Evolutionary conservation across 176 grass and related monocot genomes (phyloP).

Genomic region (Puya raimondii): DNA sequence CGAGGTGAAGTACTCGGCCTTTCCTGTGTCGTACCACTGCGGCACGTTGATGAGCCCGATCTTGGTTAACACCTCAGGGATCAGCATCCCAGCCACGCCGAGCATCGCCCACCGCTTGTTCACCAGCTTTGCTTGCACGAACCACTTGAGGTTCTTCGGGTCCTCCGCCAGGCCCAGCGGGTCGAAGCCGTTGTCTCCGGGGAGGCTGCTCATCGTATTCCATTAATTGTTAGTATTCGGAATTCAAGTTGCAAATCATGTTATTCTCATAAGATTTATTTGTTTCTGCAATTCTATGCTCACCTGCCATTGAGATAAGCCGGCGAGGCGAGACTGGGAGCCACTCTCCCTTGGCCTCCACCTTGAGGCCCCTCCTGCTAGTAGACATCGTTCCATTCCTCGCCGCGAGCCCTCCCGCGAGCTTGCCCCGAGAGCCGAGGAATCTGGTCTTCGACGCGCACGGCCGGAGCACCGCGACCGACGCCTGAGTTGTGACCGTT

Average conservation of each 20-base stretch:
- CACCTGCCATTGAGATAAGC: conserved; percentile 63
- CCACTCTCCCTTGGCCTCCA: conserved; percentile 76
- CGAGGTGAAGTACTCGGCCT: conserved; percentile 69
- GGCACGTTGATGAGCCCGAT: conserved; percentile 51
- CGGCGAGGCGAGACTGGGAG: conserved; percentile 65
- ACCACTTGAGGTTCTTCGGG: conserved; percentile 85
- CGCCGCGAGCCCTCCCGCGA: not conserved
- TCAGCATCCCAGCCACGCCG: conserved; percentile 74
- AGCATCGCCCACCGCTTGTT: conserved; percentile 92
- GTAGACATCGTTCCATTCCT: conserved; percentile 11
- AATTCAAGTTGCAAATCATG: not conserved
- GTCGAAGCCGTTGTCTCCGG: conserved; percentile 74
- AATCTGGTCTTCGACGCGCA: conserved; percentile 32
- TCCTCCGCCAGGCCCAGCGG: conserved; percentile 71
- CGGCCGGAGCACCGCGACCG: conserved; percentile 35
- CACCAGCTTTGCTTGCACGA: conserved; percentile 80
- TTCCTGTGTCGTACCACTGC: conserved; percentile 82
- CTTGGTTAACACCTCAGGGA: conserved; percentile 75
- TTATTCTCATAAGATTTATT: not conserved
- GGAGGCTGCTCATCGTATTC: conserved; percentile 24
- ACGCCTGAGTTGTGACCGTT: conserved; percentile 48
- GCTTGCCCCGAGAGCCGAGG: conserved; percentile 24
- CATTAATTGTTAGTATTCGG: not conserved
- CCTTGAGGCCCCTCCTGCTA: conserved; percentile 34
- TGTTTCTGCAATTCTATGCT: not conserved